Percentiles rank a stretch among this genome's conserved stretches.
Conservation (phyloP, 129 eudicot species). For the Pulicaria dysenterica region DNA sequence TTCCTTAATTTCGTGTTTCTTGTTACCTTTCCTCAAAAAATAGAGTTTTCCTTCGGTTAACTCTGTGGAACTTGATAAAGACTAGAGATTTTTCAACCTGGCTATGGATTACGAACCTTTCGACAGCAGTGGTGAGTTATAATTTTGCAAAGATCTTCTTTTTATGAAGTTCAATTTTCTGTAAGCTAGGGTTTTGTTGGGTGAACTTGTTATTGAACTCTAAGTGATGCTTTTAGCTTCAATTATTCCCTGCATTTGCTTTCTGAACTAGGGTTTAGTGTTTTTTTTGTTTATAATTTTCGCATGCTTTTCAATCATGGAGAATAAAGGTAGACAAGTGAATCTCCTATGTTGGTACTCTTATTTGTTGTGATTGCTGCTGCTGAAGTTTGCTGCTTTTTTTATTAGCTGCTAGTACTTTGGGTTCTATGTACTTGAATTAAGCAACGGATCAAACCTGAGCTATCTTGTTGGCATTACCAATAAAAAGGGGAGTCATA, state of each 20-base stretch:
- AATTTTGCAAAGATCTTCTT: constrained; percentile 22
- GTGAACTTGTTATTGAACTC: background rate
- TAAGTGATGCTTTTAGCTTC: background rate
- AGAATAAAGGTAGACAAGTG: background rate
- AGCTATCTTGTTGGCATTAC: constrained; percentile 10
- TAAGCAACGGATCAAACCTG: background rate
- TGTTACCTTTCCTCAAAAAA: background rate
- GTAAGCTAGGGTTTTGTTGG: constrained; percentile 16
- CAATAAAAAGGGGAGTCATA: background rate
- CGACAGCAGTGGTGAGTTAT: constrained; percentile 71
- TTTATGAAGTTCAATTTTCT: constrained; percentile 6
- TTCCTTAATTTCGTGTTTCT: background rate
- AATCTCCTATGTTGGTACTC: background rate
- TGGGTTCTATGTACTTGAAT: constrained; percentile 16
- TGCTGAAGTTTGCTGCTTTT: background rate
- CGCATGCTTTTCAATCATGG: background rate
- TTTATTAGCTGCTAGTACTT: background rate
- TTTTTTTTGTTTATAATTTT: background rate
- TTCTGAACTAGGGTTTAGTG: constrained; percentile 6
- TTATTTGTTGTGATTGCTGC: background rate
- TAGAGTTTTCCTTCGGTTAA: constrained; percentile 18
- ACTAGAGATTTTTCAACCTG: constrained; percentile 38
- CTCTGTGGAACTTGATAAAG: background rate
- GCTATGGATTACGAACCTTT: constrained; percentile 71
- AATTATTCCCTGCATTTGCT: background rate